Conservation (phyloP, 306 rosid genomes). For the Adenanthera pavonina region DNA sequence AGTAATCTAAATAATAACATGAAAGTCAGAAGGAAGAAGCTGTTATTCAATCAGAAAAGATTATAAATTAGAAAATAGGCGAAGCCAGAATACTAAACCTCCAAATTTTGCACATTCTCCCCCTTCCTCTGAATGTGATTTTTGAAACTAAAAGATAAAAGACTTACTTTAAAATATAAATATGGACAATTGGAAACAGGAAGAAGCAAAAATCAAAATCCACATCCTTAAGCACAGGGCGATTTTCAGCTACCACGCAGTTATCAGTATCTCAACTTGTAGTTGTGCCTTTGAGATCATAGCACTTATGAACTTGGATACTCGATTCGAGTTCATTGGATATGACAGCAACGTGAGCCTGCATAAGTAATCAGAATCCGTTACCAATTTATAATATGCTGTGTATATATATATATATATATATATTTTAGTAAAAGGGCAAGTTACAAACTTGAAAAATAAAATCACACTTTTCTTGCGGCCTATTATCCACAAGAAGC, state of each 20-base stretch:
- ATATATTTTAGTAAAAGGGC: too few relatives aligned
- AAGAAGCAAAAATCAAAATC: constrained; percentile 54
- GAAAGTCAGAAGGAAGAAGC: not conserved
- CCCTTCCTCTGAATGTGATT: not conserved
- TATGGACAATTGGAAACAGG: constrained; percentile 45
- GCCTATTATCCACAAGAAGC: too few relatives aligned
- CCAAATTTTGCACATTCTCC: not conserved
- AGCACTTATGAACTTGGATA: constrained; percentile 34
- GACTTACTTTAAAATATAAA: constrained; percentile 49
- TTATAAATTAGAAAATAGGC: not conserved
- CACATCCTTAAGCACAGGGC: constrained; percentile 45
- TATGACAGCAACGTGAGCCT: constrained; percentile 49
- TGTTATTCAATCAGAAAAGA: not conserved
- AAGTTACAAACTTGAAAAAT: too few relatives aligned
- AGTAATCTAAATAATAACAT: not conserved
- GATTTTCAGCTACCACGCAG: constrained; percentile 28
- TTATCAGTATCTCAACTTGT: constrained; percentile 39
- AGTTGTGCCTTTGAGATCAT: constrained; percentile 53
- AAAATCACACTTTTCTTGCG: too few relatives aligned
- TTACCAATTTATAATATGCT: not conserved
- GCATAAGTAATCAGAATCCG: constrained; percentile 4
- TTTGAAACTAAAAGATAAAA: not conserved
- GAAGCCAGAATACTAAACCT: not conserved
- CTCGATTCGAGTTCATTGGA: constrained; percentile 34
- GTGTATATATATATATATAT: too few relatives aligned